Percentiles rank a stretch among this genome's conserved stretches.
phyloP scores from a whole-genome alignment of 2,329 filamentous ascomycete genomes.

The Apiospora hydei region DNA sequence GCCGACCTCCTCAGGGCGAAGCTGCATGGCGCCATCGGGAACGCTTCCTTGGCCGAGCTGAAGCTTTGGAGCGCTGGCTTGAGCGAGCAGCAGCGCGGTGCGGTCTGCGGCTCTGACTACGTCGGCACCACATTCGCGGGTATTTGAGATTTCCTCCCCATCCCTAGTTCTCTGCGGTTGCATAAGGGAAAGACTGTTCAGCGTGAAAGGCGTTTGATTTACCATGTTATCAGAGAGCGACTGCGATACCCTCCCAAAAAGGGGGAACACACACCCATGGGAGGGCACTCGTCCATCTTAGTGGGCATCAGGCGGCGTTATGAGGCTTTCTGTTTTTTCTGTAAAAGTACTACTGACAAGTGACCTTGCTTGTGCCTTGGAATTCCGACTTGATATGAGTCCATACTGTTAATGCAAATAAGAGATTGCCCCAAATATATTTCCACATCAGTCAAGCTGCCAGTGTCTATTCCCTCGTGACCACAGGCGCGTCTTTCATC shows the following conservation, averaged over 20 bases:
- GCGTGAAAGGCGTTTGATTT: conserved; percentile 14
- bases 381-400: neutral
- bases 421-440: neutral
- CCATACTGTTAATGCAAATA: neutral
- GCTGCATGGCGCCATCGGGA: conserved; percentile 36
- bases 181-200: conserved; percentile 2
- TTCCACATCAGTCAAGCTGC: neutral
- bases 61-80: conserved; percentile 39
- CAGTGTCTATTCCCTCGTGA: neutral
- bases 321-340: neutral
- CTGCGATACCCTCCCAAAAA: conserved; percentile 12
- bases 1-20: conserved; percentile 29
- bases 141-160: conserved; percentile 5
- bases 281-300: conserved; percentile 4
- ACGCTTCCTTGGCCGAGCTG: conserved; percentile 41
- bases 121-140: conserved; percentile 23
- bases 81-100: conserved; percentile 38
- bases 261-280: neutral
- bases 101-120: conserved; percentile 37
- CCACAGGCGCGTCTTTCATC: conserved; percentile 16
- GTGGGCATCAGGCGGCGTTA: conserved; percentile 13
- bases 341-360: neutral
- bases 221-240: neutral
- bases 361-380: neutral
- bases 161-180: neutral